Percentiles rank a stretch among this genome's conserved stretches.
Conservation (phyloP, 306 rosid species). For the Quercus variabilis region DNA sequence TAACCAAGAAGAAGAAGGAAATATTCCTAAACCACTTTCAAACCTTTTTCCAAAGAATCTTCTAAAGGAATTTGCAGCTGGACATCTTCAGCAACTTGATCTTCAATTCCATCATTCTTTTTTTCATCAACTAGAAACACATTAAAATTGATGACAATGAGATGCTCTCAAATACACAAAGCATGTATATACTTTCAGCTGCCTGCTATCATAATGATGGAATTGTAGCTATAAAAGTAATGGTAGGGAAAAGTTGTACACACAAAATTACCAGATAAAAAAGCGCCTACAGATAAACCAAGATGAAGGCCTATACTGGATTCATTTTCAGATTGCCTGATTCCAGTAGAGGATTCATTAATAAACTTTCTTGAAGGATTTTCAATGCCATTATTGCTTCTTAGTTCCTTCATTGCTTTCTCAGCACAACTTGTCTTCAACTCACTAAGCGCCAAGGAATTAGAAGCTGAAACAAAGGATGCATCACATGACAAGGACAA, state of each 20-base stretch:
- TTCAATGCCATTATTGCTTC: slow-evolving; percentile 32
- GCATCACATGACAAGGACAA: slow-evolving; percentile 48
- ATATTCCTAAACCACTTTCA: slow-evolving; percentile 19
- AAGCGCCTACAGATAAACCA: slow-evolving; percentile 68
- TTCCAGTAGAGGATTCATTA: slow-evolving; percentile 36
- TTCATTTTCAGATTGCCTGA: slow-evolving; percentile 43
- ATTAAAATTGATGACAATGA: slow-evolving; percentile 30
- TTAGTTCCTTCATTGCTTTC: slow-evolving; percentile 36
- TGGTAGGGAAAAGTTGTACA: not conserved
- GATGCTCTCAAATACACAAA: slow-evolving; percentile 14
- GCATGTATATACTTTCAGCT: not conserved
- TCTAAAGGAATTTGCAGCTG: slow-evolving; percentile 34
- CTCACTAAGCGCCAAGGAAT: slow-evolving; percentile 37
- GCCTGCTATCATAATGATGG: slow-evolving; percentile 14
- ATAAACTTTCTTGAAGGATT: slow-evolving; percentile 16
- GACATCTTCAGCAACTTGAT: slow-evolving; percentile 40
- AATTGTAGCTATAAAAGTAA: slow-evolving; percentile 1
- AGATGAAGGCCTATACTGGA: slow-evolving; percentile 64
- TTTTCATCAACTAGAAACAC: slow-evolving; percentile 44
- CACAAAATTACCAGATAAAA: slow-evolving; percentile 55
- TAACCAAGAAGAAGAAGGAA: not conserved
- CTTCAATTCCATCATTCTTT: slow-evolving; percentile 33
- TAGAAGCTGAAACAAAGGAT: slow-evolving; percentile 44
- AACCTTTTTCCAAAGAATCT: slow-evolving; percentile 38
- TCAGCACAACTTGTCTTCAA: slow-evolving; percentile 28